Conservation (phyloP, 2,329 filamentous ascomycete species). For the Rasamsonia emersonii region DNA sequence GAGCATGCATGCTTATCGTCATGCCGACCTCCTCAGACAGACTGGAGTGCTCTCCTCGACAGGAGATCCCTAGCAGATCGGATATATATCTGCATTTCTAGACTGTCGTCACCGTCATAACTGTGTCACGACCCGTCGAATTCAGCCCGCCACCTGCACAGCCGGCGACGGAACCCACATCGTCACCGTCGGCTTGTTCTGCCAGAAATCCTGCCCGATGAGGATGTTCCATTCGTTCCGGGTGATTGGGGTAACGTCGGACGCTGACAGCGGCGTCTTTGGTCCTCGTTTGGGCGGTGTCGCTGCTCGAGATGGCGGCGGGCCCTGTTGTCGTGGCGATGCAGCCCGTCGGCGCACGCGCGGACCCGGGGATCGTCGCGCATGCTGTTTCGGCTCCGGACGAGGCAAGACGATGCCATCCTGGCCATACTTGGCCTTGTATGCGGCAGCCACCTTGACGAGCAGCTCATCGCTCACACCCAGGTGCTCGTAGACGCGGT, state of each 20-base stretch:
- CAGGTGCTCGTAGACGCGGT: constrained; percentile 35
- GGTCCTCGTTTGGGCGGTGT: constrained; percentile 20
- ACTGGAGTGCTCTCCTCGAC: no score
- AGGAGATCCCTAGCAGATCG: no score
- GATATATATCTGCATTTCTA: constrained; percentile 6
- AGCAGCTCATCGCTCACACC: constrained; percentile 29
- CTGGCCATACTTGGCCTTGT: constrained; percentile 25
- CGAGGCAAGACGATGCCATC: constrained; percentile 30
- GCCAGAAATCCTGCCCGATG: constrained; percentile 21
- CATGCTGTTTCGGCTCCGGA: background rate
- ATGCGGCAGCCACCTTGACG: constrained; percentile 25
- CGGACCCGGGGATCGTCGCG: constrained; percentile 13
- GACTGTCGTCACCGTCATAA: constrained; percentile 6
- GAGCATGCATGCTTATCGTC: no score
- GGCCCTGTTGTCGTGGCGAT: constrained; percentile 12
- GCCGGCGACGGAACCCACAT: constrained; percentile 30
- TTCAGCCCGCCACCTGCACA: constrained; percentile 16
- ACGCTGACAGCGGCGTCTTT: constrained; percentile 33
- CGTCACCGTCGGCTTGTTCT: constrained; percentile 23
- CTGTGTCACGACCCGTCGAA: background rate
- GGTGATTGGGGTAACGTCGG: constrained; percentile 36
- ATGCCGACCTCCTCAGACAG: no score
- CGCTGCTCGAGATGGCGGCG: constrained; percentile 7
- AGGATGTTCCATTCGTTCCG: constrained; percentile 35
- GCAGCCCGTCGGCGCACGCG: constrained; percentile 16